These are phyloP conservation scores for Nicotiana tomentosiformis DNA, from an alignment of 257 asterid species.

Conservation along the genomic window DNA sequence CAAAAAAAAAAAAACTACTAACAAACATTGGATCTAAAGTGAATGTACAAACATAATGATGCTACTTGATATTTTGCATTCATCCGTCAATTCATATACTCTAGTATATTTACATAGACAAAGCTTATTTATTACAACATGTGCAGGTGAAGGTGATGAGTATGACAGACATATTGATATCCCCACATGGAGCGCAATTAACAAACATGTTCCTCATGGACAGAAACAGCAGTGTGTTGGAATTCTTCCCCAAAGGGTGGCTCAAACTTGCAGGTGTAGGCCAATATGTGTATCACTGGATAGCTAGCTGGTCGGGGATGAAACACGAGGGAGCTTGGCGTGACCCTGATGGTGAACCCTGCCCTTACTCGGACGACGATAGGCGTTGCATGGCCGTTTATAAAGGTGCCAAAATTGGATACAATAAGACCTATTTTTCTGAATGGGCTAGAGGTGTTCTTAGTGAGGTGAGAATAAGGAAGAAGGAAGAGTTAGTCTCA, in stretches of 20 bases:
- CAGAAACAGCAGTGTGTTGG: constrained; percentile 63
- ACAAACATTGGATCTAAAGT: no score
- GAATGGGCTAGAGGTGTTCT: constrained; percentile 52
- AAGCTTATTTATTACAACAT: not conserved
- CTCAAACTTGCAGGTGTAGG: constrained; percentile 63
- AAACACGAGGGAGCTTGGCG: constrained; percentile 69
- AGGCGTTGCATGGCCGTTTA: constrained; percentile 56
- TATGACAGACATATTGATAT: constrained; percentile 49
- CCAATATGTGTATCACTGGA: constrained; percentile 65
- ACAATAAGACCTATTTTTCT: constrained; percentile 41
- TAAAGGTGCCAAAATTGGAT: constrained; percentile 51
- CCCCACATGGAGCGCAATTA: constrained; percentile 81
- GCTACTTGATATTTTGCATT: no score
- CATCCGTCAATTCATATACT: no score
- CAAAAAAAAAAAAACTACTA: no score
- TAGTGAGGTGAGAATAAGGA: constrained; percentile 29
- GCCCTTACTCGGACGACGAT: constrained; percentile 49
- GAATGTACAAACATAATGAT: no score
- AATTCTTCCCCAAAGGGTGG: constrained; percentile 74
- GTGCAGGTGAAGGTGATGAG: constrained; percentile 59
- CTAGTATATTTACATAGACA: no score
- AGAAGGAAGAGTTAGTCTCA: constrained; percentile 9
- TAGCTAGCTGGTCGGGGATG: constrained; percentile 77
- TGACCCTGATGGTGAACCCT: constrained; percentile 45
- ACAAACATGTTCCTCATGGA: constrained; percentile 73